Conservation (phyloP, 2,329 filamentous ascomycete genomes). For the Verticillium longisporum region DNA sequence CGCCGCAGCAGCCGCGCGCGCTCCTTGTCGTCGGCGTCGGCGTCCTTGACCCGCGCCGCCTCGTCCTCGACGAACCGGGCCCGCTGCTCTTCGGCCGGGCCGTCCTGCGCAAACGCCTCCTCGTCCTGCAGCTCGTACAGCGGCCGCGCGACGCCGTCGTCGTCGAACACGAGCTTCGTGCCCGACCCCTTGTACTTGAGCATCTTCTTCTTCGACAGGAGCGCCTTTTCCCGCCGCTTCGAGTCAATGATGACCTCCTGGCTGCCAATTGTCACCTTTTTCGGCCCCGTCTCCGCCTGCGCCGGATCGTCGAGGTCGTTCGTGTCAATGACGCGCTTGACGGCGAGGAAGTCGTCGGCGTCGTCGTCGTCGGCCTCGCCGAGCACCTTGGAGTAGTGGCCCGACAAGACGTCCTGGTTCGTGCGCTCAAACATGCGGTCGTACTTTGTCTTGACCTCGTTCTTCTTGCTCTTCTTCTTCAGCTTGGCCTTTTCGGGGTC, state of each 20-base stretch:
- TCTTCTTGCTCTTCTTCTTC: conserved; percentile 54
- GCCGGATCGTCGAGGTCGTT: conserved; percentile 50
- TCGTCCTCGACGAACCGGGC: conserved; percentile 73
- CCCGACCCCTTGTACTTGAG: conserved; percentile 84
- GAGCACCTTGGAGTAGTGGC: conserved; percentile 86
- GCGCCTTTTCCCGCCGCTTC: conserved; percentile 90
- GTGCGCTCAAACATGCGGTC: conserved; percentile 96
- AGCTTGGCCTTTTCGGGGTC: conserved; percentile 28
- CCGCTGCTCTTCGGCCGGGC: conserved; percentile 69
- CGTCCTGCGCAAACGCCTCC: conserved; percentile 68
- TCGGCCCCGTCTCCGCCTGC: conserved; percentile 38
- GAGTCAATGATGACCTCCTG: conserved; percentile 82
- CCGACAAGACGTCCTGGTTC: conserved; percentile 93
- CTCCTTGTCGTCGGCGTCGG: conserved; percentile 78
- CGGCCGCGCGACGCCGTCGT: conserved; percentile 78
- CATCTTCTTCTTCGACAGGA: conserved; percentile 90
- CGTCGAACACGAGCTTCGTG: conserved; percentile 83
- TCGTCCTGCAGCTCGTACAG: conserved; percentile 87
- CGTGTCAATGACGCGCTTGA: conserved; percentile 79
- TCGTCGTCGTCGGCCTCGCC: conserved; percentile 49
- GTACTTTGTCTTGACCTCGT: conserved; percentile 82
- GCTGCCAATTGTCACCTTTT: conserved; percentile 54
- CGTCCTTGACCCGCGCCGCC: conserved; percentile 60
- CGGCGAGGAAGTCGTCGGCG: conserved; percentile 76
- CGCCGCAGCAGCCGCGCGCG: conserved; percentile 69